Evolutionary conservation across 768 basidiomycete genomes (phyloP).

Genomic region (Hortiboletus campestris): DNA sequence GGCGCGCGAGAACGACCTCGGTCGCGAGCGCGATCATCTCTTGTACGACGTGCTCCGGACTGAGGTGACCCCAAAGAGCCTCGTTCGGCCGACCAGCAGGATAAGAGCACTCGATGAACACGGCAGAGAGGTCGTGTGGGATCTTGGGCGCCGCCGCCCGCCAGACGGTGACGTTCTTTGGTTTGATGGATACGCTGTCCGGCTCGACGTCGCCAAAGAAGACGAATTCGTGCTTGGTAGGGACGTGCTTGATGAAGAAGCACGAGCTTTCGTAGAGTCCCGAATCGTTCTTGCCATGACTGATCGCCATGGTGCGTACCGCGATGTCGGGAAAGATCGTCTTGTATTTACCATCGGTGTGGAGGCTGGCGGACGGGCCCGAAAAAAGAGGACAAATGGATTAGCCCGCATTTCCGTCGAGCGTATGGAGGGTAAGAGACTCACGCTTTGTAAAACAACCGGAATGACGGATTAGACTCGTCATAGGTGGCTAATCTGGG

Average conservation of each 20-base stretch:
- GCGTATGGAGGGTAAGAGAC: slow-evolving; percentile 24
- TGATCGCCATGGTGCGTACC: slow-evolving; percentile 64
- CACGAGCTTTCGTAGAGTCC: slow-evolving; percentile 75
- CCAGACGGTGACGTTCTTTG: slow-evolving; percentile 75
- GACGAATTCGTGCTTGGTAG: slow-evolving; percentile 65
- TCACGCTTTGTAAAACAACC: slow-evolving; percentile 64
- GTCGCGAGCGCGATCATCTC: slow-evolving; percentile 72
- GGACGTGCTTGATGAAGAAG: slow-evolving; percentile 77
- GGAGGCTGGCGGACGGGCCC: slow-evolving; percentile 39
- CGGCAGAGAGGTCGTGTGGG: slow-evolving; percentile 60
- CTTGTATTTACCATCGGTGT: slow-evolving; percentile 51
- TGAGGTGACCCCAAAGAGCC: slow-evolving; percentile 82
- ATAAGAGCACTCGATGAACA: slow-evolving; percentile 97
- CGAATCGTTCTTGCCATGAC: slow-evolving; percentile 60
- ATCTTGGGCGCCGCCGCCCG: slow-evolving; percentile 75
- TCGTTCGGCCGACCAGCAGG: slow-evolving; percentile 67
- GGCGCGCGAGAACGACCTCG: slow-evolving; percentile 56
- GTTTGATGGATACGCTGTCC: slow-evolving; percentile 62
- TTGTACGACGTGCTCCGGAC: slow-evolving; percentile 71
- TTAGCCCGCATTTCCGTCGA: slow-evolving; percentile 7
- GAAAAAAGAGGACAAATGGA: background rate
- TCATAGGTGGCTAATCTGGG: slow-evolving; percentile 80
- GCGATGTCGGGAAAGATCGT: slow-evolving; percentile 55
- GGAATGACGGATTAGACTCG: slow-evolving; percentile 55
- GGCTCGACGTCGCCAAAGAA: slow-evolving; percentile 97